Percentiles rank a stretch among this genome's conserved stretches.
These are phyloP conservation scores for Amphichorda felina DNA, from an alignment of 2,329 filamentous ascomycete species.

Conservation along the genomic window DNA sequence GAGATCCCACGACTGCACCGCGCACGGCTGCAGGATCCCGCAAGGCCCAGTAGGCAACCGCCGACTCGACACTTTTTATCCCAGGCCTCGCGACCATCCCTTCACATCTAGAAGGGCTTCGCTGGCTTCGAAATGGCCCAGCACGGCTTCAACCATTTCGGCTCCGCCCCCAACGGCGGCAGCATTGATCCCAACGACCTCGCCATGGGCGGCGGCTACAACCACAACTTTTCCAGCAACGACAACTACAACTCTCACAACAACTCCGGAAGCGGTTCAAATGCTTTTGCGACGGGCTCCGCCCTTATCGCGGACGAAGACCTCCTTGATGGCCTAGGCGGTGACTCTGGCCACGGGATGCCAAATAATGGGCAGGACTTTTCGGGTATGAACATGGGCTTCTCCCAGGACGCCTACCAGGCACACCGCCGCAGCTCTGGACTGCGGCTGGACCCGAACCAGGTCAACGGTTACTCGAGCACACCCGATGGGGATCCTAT, in stretches of 20 bases:
- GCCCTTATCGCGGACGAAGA: constrained; percentile 82
- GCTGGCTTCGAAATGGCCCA: constrained; percentile 34
- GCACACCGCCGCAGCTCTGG: constrained; percentile 42
- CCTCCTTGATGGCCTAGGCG: constrained; percentile 60
- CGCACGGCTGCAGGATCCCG: too few species aligned
- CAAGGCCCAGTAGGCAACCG: too few species aligned
- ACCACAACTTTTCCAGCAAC: constrained; percentile 33
- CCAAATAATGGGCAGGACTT: constrained; percentile 45
- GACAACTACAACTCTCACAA: constrained; percentile 38
- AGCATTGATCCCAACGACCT: constrained; percentile 80
- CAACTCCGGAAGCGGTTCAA: constrained; percentile 45
- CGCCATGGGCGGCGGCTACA: constrained; percentile 52
- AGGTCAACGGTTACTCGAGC: constrained; percentile 75
- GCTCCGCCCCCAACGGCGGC: constrained; percentile 38
- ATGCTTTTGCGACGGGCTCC: constrained; percentile 65
- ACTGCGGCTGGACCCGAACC: constrained; percentile 52
- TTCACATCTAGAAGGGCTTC: background rate
- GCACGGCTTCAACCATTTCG: constrained; percentile 44
- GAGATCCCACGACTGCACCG: too few species aligned
- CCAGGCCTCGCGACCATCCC: too few species aligned
- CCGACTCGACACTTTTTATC: too few species aligned
- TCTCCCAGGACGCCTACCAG: constrained; percentile 38
- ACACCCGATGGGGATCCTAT: constrained; percentile 88
- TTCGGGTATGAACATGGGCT: constrained; percentile 45
- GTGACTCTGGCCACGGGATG: constrained; percentile 33